phyloP scores from a whole-genome alignment of 768 basidiomycete genomes.

The Pholiota conissans region DNA sequence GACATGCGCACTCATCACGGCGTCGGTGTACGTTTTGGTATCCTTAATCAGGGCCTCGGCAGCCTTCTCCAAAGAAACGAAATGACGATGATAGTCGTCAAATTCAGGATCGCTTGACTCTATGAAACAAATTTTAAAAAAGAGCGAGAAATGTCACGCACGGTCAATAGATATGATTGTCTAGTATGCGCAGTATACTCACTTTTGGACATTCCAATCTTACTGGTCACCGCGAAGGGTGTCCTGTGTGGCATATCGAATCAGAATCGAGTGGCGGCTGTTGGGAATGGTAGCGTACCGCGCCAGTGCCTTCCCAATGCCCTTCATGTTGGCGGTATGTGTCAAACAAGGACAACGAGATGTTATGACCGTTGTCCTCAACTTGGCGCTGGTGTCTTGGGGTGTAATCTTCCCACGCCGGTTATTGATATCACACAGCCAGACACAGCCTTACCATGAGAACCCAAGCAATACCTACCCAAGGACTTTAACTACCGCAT shows the following conservation, averaged over 20 bases:
- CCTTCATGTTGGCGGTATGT: conserved; percentile 64
- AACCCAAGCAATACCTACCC: too few species aligned
- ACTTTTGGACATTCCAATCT: conserved; percentile 95
- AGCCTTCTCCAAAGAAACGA: conserved; percentile 72
- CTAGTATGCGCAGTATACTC: conserved; percentile 23
- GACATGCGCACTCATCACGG: conserved; percentile 62
- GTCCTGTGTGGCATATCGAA: conserved; percentile 51
- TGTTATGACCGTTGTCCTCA: neutral
- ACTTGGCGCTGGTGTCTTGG: neutral
- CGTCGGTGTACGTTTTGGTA: conserved; percentile 81
- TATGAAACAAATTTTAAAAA: conserved; percentile 18
- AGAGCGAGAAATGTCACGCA: neutral
- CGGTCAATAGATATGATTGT: neutral
- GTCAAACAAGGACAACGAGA: neutral
- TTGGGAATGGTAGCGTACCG: conserved; percentile 46
- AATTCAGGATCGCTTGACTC: conserved; percentile 89
- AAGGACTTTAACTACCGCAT: too few species aligned
- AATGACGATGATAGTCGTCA: conserved; percentile 82
- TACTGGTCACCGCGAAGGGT: conserved; percentile 85
- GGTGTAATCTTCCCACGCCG: neutral
- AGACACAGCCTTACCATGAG: too few species aligned
- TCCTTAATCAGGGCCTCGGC: conserved; percentile 93
- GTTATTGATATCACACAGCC: neutral
- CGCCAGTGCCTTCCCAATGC: conserved; percentile 73
- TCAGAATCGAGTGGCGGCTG: neutral